Evolutionary conservation across 176 grass and related monocot genomes (phyloP).

Genomic region (Oryza nivara): DNA sequence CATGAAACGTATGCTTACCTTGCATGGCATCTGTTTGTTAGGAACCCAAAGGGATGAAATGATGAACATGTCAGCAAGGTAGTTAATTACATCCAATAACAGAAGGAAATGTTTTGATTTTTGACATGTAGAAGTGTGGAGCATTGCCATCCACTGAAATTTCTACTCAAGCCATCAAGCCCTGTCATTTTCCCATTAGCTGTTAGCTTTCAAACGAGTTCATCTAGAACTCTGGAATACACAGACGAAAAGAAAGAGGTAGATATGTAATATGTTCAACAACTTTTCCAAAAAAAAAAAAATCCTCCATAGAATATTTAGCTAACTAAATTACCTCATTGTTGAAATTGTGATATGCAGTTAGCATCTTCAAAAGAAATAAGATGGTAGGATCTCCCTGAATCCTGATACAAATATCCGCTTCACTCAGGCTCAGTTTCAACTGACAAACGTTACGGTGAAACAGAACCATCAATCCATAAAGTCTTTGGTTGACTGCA

Average conservation of each 20-base stretch:
- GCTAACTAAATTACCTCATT: no score
- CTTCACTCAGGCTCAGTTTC: neutral
- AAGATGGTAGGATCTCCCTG: neutral
- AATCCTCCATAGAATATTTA: no score
- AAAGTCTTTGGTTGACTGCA: no score
- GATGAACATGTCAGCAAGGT: neutral
- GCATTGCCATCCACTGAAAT: neutral
- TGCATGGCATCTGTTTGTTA: neutral
- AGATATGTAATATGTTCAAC: no score
- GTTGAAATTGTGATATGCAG: neutral
- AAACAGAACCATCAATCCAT: no score
- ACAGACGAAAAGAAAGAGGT: no score
- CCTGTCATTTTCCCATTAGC: neutral
- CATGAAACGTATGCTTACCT: neutral
- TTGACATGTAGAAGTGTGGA: neutral
- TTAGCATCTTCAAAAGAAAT: neutral
- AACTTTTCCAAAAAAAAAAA: no score
- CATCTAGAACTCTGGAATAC: no score
- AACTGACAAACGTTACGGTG: neutral
- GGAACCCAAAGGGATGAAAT: neutral
- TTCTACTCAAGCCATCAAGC: no score
- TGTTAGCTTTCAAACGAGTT: neutral
- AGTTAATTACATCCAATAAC: neutral
- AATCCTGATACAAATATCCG: neutral
- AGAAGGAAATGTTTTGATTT: neutral